A percentile compares a stretch with the other conserved stretches of the same genome.
Evolutionary conservation across 805 yeast genomes (phyloP).

Genomic region (Sugiyamaella qingdaonensis): DNA sequence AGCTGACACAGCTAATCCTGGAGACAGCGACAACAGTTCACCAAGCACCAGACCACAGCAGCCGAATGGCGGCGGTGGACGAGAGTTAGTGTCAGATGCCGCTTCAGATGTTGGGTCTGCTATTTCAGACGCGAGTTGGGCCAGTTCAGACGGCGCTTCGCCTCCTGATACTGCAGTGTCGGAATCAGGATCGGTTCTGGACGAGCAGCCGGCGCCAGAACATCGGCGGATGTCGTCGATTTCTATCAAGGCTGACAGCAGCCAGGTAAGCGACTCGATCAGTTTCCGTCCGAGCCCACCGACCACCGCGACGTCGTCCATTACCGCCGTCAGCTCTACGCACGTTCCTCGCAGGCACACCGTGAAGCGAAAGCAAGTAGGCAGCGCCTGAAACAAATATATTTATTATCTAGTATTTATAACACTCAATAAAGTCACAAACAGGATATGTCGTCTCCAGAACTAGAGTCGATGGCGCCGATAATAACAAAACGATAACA

Average conservation of each 20-base stretch:
- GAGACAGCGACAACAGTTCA: too few relatives aligned
- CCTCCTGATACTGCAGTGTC: too few relatives aligned
- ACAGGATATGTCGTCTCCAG: too few relatives aligned
- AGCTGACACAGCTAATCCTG: too few relatives aligned
- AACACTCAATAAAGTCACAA: background rate
- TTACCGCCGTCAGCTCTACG: background rate
- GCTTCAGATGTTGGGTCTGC: too few relatives aligned
- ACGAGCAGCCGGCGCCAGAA: background rate
- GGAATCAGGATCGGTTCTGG: background rate
- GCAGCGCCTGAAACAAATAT: background rate
- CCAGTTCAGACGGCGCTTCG: too few relatives aligned
- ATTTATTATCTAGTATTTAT: background rate
- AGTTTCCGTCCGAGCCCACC: slow-evolving; percentile 14
- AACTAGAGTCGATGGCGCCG: too few relatives aligned
- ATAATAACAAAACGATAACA: too few relatives aligned
- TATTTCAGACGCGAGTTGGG: too few relatives aligned
- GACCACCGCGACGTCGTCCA: slow-evolving; percentile 7
- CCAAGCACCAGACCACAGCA: too few relatives aligned
- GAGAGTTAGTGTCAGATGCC: too few relatives aligned
- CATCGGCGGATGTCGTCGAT: slow-evolving; percentile 9
- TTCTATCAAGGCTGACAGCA: background rate
- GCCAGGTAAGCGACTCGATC: background rate
- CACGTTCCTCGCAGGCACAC: slow-evolving; percentile 1
- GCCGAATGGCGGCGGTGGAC: too few relatives aligned
- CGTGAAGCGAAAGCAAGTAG: slow-evolving; percentile 6